phyloP scores from a whole-genome alignment of 2,329 filamentous ascomycete genomes.

The Phialocephala sp. region DNA sequence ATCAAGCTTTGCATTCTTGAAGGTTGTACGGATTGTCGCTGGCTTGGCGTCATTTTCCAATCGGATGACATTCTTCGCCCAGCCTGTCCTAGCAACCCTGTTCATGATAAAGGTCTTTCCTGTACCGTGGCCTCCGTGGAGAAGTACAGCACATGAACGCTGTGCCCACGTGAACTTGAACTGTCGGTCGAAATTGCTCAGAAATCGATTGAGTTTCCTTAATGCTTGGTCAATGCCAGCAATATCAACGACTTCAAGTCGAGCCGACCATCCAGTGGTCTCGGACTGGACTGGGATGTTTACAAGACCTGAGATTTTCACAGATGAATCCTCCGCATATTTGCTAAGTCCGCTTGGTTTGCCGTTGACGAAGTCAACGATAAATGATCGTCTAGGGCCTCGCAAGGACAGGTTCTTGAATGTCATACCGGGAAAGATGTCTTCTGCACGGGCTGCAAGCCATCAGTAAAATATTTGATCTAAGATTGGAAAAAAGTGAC shows the following conservation, averaged over 20 bases:
- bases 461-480: conserved; percentile 26
- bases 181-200: conserved; percentile 59
- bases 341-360: conserved; percentile 49
- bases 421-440: conserved; percentile 71
- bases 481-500: neutral
- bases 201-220: conserved; percentile 67
- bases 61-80: conserved; percentile 68
- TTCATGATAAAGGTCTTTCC: conserved; percentile 81
- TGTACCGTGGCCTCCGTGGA: conserved; percentile 83
- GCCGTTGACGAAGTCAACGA: conserved; percentile 59
- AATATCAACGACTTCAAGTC: conserved; percentile 56
- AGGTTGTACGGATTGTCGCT: conserved; percentile 66
- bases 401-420: conserved; percentile 68
- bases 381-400: conserved; percentile 65
- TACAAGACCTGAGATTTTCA: conserved; percentile 35
- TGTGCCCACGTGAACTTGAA: conserved; percentile 36
- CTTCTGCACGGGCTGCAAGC: conserved; percentile 63
- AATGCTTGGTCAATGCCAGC: conserved; percentile 72
- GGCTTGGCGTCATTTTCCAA: conserved; percentile 63
- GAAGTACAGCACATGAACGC: conserved; percentile 47
- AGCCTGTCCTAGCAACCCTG: conserved; percentile 69
- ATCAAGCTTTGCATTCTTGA: conserved; percentile 69
- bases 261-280: conserved; percentile 15
- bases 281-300: conserved; percentile 17
- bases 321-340: conserved; percentile 34